Evolutionary conservation across 2,329 filamentous ascomycete species (phyloP).

Genomic region (Cadophora malorum): DNA sequence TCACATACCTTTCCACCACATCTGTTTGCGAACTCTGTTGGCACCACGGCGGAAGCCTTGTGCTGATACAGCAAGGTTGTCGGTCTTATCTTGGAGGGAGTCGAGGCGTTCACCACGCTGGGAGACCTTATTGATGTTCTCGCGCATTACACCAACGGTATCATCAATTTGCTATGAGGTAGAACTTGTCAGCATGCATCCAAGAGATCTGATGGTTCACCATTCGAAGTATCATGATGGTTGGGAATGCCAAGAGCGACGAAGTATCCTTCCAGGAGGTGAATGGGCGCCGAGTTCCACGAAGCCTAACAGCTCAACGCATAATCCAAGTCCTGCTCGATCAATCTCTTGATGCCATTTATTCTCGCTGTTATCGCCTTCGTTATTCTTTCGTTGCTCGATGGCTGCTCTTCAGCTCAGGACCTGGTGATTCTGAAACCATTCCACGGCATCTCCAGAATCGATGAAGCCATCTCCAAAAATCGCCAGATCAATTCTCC

Average conservation of each 20-base stretch:
- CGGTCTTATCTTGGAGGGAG: constrained; percentile 89
- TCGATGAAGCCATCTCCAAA: constrained; percentile 16
- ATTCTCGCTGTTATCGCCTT: background rate
- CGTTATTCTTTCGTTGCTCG: background rate
- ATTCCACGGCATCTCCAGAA: constrained; percentile 28
- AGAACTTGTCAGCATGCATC: constrained; percentile 33
- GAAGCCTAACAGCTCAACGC: background rate
- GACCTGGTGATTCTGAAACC: constrained; percentile 32
- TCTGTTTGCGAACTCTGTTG: constrained; percentile 94
- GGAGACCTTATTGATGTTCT: constrained; percentile 97
- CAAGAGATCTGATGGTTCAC: background rate
- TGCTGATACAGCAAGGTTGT: constrained; percentile 90
- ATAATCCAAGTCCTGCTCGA: background rate
- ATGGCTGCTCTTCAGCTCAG: background rate
- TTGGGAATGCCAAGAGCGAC: constrained; percentile 12
- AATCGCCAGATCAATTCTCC: constrained; percentile 7
- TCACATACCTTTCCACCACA: constrained; percentile 85
- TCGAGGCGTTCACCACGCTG: constrained; percentile 91
- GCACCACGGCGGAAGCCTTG: constrained; percentile 96
- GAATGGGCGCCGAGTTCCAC: background rate
- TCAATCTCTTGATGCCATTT: background rate
- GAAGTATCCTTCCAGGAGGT: constrained; percentile 10
- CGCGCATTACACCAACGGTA: constrained; percentile 92
- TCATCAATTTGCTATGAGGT: constrained; percentile 88
- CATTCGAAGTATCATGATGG: background rate